A percentile compares a stretch with the other conserved stretches of the same genome.
These are phyloP conservation scores for Saprolegnia diclina DNA, from an alignment of 352 stramenopile genomes.

Conservation along the genomic window DNA sequence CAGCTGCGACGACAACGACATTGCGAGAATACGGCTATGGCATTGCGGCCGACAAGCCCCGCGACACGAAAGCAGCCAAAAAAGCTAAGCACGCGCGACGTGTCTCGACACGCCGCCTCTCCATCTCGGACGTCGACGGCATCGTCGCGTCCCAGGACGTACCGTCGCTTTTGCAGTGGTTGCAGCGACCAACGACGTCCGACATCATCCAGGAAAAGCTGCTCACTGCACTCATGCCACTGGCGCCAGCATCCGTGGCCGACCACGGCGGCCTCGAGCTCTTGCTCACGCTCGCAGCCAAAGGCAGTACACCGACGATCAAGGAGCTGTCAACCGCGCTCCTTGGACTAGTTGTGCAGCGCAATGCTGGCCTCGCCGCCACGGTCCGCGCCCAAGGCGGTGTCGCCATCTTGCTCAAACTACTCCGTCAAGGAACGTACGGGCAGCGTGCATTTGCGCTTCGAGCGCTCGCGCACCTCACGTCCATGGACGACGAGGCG, in stretches of 20 bases:
- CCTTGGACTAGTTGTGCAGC: slow-evolving; percentile 2
- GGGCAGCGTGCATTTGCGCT: slow-evolving; percentile 12
- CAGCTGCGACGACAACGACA: neutral
- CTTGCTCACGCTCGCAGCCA: neutral
- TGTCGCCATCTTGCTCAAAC: neutral
- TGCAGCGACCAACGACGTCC: neutral
- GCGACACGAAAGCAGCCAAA: neutral
- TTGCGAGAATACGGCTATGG: slow-evolving; percentile 10
- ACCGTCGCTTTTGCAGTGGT: neutral
- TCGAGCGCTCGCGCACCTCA: slow-evolving; percentile 12
- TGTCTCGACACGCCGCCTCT: neutral
- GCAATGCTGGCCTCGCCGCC: neutral
- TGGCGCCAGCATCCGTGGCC: neutral
- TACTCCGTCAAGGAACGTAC: slow-evolving; percentile 13
- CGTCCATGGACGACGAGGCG: neutral
- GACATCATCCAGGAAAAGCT: neutral
- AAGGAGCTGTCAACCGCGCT: slow-evolving; percentile 11
- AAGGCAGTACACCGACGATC: slow-evolving; percentile 8
- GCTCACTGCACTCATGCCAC: slow-evolving; percentile 4
- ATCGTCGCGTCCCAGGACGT: slow-evolving; percentile 9
- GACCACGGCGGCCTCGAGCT: neutral
- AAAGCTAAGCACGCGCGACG: neutral
- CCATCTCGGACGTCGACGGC: slow-evolving; percentile 1
- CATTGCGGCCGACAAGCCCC: neutral
- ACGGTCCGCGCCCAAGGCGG: slow-evolving; percentile 4